Base-by-base conservation (phyloP, 2,329 filamentous ascomycete species). In the Penicillium sp. region DNA sequence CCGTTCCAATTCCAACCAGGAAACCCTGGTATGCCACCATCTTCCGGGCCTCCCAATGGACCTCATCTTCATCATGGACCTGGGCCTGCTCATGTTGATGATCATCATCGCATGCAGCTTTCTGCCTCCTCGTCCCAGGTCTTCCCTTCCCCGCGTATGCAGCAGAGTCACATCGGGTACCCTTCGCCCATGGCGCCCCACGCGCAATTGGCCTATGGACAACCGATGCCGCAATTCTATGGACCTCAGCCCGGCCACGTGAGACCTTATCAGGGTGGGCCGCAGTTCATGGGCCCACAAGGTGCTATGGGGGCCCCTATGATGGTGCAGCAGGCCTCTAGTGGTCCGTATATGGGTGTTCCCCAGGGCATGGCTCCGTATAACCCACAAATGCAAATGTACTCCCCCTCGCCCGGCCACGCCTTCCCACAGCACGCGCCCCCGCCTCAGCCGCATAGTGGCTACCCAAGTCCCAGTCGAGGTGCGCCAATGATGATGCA, bases 401-500 rank as follows among this genome's bases (percentile, higher is more conserved):
- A 92, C 61, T 82, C 86, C 13, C 79, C 79, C n/a, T 80, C 76
- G 57, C 60, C 85, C 68, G 67, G 85, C 70, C 74, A 88, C 77
- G 73, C 81, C 64, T 79, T 79, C 47, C 73, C 75, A 23, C 72
- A 73, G 29, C 71, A 72, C 52, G 65, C 63, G 13, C 65, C 71
- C 45, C 68, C 69, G 26, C 54, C 70, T 44, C 70, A 74, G 39
- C 70, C 71, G 37, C 78, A 82, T 13, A 84, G 77, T 29, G 86
- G 87, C 11, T 95, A 85, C 57, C 85, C 87, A n/a, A 95, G 90
- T 59, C 90, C 90, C 1, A 81, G 86, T 39, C 79, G 88, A 32
- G 80, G 82, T 13, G 86, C 92, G 9, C 82, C 86, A 2, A 87
- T 93, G 81, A 96, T 96, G 90, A 85, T 82, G 55, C 89, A 89